Evolutionary conservation across 441 rosid genomes (phyloP), one percentile per base, ranked within the genome.

Genomic region (Macaranga tanarius): DNA sequence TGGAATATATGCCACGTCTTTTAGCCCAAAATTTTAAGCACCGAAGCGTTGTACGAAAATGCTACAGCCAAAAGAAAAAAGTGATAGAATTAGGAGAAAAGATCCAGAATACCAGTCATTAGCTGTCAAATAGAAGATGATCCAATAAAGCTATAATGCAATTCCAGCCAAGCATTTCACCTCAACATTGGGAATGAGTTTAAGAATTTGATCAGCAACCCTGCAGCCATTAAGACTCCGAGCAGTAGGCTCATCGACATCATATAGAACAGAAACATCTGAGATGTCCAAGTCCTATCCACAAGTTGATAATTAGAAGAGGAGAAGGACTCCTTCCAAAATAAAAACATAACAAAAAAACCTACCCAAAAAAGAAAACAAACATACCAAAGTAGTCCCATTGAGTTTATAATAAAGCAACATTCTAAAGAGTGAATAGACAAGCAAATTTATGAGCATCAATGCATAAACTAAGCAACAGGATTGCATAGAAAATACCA

Each of bases 141-240:
- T 6, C 44, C 12, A 68, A 23, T 7, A 16, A 31, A 38, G 6
- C 55, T 44, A 16, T 48, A 63, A 62, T 61, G 55, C 56, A 47
- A 50, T 31, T 31, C 38, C 38, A 31, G 5, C 38, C 3, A 67
- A 26, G 65, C 65, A 66, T 65, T 68, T 78, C 62, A 86, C 94
- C 92, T 89, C 83, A 72, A 81, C 76, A 76, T 86, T 86, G 15
- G 94, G 94, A 81, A 89, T 89, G 62, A 86, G 87, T 77, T 84
- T 87, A 34, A 89, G 79, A 72, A 89, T 87, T 77, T 87, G 92
- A 83, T 86, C 92, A 20, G 94, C 90, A 69, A 86, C 92, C 77
- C 94, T 84, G 83, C 92, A 89, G 45, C 94, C 92, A 80, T 86
- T 89, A 77, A 89, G 94, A 76, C 94, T 88, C 58, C 88, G 81